Conservation (phyloP, 257 asterid genomes). For the Solanum neorickii region DNA sequence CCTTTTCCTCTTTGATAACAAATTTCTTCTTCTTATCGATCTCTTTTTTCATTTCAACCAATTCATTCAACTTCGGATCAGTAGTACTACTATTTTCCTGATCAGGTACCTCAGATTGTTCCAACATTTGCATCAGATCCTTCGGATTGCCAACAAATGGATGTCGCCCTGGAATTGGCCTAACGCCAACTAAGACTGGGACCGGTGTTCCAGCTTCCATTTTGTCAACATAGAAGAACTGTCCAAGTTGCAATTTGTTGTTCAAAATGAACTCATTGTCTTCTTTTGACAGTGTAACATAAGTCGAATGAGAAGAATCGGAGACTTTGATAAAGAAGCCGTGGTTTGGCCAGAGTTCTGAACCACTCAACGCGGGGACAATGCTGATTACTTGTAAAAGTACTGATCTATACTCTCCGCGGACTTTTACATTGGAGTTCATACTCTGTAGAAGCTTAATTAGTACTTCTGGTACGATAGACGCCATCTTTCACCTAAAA, state of each 20-base stretch:
- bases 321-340: conserved; percentile 90
- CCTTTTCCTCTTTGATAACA: conserved; percentile 76
- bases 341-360: conserved; percentile 73
- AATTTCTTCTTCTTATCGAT: conserved; percentile 20
- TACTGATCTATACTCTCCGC: conserved; percentile 64
- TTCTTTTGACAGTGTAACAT: conserved; percentile 46
- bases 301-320: conserved; percentile 83
- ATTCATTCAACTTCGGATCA: conserved; percentile 8
- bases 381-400: conserved; percentile 79
- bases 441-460: conserved; percentile 72
- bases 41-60: conserved; percentile 13
- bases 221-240: conserved; percentile 69
- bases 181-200: conserved; percentile 57
- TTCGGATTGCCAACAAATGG: conserved; percentile 68
- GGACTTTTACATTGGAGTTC: conserved; percentile 50
- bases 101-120: conserved; percentile 27
- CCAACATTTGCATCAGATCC: conserved; percentile 73
- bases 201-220: conserved; percentile 74
- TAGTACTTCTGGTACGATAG: conserved; percentile 68
- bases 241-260: conserved; percentile 86
- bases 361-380: conserved; percentile 66
- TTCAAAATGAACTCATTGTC: conserved; percentile 74
- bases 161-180: conserved; percentile 79
- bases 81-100: background rate
- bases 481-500: conserved; percentile 44